A percentile compares a stretch with the other conserved stretches of the same genome.
Evolutionary conservation across 176 grass and related monocot genomes (phyloP).

Genomic region (Rhynchospora tenuis): DNA sequence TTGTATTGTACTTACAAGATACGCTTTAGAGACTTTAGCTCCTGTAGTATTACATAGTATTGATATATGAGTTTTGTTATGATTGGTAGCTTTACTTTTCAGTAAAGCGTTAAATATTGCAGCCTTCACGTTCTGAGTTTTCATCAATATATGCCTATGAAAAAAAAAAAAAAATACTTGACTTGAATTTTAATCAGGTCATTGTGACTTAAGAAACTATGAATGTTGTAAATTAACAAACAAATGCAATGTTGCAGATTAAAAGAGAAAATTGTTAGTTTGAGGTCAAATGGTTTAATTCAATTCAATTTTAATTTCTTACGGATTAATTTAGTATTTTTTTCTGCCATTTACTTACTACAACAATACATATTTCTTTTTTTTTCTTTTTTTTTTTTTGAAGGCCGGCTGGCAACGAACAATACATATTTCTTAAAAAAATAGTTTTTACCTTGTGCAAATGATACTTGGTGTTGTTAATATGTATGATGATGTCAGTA

Average conservation of each 20-base stretch:
- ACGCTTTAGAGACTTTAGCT: not conserved
- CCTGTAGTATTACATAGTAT: not conserved
- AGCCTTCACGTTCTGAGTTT: not conserved
- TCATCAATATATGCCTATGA: not conserved
- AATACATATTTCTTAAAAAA: not conserved
- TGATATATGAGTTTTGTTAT: not conserved
- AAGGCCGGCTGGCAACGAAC: too few relatives aligned
- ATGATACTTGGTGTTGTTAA: constrained; percentile 89
- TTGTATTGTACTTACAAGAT: constrained; percentile 4
- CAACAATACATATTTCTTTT: not conserved
- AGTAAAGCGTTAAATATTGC: not conserved
- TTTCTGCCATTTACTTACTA: not conserved
- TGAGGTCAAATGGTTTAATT: not conserved
- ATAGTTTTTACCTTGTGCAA: constrained; percentile 74
- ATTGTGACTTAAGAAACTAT: not conserved
- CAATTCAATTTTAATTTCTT: not conserved
- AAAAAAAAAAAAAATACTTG: not conserved
- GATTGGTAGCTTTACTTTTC: not conserved
- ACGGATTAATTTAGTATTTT: not conserved
- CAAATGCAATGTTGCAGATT: not conserved
- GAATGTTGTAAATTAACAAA: not conserved
- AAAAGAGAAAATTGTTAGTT: not conserved
- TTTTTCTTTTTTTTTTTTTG: too few relatives aligned
- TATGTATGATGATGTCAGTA: constrained; percentile 77
- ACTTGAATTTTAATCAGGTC: not conserved